Percentiles rank a stretch among this genome's conserved stretches.
These are phyloP conservation scores for Colletotrichum simmondsii DNA, from an alignment of 2,329 filamentous ascomycete genomes.

Conservation along the genomic window DNA sequence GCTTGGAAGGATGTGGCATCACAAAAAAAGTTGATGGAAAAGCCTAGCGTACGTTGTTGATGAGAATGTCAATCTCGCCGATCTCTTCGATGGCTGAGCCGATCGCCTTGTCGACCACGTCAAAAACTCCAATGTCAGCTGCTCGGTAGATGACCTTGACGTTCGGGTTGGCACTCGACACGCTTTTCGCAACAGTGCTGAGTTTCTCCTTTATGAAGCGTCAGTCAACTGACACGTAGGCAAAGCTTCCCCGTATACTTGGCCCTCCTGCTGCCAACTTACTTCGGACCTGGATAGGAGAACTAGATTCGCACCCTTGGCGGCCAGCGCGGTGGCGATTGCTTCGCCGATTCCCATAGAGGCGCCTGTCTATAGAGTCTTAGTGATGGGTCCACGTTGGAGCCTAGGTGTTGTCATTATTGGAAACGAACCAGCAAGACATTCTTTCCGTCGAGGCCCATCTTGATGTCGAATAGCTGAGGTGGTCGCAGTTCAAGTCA, in stretches of 20 bases:
- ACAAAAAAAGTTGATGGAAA: neutral
- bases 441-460: slow-evolving; percentile 8
- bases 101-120: slow-evolving; percentile 45
- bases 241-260: no score
- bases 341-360: slow-evolving; percentile 59
- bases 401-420: no score
- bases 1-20: neutral
- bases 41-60: slow-evolving; percentile 51
- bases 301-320: slow-evolving; percentile 51
- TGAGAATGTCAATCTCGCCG: slow-evolving; percentile 53
- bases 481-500: no score
- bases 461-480: neutral
- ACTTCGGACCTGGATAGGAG: slow-evolving; percentile 52
- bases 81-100: slow-evolving; percentile 43
- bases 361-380: slow-evolving; percentile 46
- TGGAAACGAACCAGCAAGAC: neutral
- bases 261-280: neutral
- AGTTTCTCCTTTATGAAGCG: slow-evolving; percentile 34
- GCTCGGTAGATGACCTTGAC: slow-evolving; percentile 25
- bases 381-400: no score
- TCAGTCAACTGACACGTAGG: neutral
- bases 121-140: slow-evolving; percentile 45
- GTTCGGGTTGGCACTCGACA: slow-evolving; percentile 31
- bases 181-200: slow-evolving; percentile 33
- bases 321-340: slow-evolving; percentile 51